Evolutionary conservation across 768 basidiomycete species (phyloP), one percentile per base, ranked within the genome.

Genomic region (Boletus vinaceobasis): DNA sequence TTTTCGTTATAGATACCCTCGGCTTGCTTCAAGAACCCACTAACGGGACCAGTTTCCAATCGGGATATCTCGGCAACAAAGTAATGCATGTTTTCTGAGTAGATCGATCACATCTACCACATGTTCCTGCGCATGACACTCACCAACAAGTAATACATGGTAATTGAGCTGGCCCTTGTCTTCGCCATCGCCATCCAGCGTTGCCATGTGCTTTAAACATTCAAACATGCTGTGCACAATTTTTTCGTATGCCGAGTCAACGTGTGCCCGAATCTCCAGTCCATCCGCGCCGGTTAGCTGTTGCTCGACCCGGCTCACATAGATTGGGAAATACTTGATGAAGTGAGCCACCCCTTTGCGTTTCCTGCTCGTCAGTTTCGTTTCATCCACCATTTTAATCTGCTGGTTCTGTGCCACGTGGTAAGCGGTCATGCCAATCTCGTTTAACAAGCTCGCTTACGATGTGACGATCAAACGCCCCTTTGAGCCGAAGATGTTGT

Each of bases 111-210:
- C n/a, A 26, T 27, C 2, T 62, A 39, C 46, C 37, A n/a, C 15
- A 17, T 7, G 2, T 35, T 14, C 38, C 7, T 13, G 29, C 29
- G 14, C n/a, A 9, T 13, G 4, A 8, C 33, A 71, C 88, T 63
- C 64, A 95, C 96, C 96, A 53, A 98, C 88, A 56, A 98, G 78
- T 64, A 96, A 88, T 61, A 98, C 92, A 67, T 97, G 93, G 60
- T 93, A 97, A 70, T 98, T 98, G 49, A 98, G 79, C 66, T 96
- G 93, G 0, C 94, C 94, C 71, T 98, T 98, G 70, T 94, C 95
- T 66, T 98, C 96, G 0, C 84, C 89, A 52, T 91, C 92, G 0
- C 92, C 90, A 53, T 94, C 89, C 79, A 96, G 74, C 70, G 97
- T 98, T 11, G 95, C 96, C 83, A 98, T 92, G 57, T 95, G 93